phyloP scores from a whole-genome alignment of 208 protist genomes.

The Blechomonas ayalai region DNA sequence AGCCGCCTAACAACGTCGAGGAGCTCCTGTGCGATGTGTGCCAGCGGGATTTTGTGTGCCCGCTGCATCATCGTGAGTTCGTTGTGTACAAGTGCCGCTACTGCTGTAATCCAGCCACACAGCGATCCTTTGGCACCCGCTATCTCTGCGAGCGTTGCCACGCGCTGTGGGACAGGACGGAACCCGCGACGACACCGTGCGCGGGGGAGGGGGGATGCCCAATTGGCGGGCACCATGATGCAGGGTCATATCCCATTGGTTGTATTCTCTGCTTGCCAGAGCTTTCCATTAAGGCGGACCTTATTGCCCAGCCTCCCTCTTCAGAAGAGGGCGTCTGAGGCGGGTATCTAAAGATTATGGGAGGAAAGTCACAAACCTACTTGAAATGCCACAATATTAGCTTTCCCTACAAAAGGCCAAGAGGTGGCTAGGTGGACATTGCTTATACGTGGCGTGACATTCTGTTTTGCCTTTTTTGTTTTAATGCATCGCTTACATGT shows the following conservation, averaged over 20 bases:
- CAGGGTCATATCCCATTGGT: conserved; percentile 18
- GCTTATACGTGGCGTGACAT: no score
- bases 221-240: conserved; percentile 32
- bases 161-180: conserved; percentile 45
- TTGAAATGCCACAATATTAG: no score
- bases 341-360: no score
- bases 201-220: conserved; percentile 40
- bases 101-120: conserved; percentile 84
- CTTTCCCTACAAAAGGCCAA: no score
- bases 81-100: conserved; percentile 83
- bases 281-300: conserved; percentile 1
- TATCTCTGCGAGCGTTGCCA: conserved; percentile 76
- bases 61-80: conserved; percentile 24
- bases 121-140: conserved; percentile 76
- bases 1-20: conserved; percentile 45
- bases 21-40: conserved; percentile 77
- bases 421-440: no score
- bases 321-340: neutral
- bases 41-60: conserved; percentile 37
- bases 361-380: no score
- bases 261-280: conserved; percentile 46
- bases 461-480: no score
- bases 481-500: no score
- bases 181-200: conserved; percentile 51
- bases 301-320: conserved; percentile 4